Conservation (phyloP, 2,329 filamentous ascomycete species). For the Ascocoryne sarcoides region DNA sequence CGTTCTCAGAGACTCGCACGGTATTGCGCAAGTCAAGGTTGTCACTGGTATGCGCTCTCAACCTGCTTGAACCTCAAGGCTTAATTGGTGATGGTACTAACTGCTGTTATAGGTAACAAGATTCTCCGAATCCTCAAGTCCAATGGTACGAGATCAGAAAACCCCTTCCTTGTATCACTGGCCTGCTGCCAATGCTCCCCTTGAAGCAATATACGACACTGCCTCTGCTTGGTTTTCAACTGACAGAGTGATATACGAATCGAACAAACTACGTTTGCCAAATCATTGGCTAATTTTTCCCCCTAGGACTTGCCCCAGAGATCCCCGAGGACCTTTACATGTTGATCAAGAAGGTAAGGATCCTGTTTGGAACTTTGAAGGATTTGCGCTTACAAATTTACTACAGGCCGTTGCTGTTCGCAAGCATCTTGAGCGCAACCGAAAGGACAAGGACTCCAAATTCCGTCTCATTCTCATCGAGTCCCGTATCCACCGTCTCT, state of each 20-base stretch:
- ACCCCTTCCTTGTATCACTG: slow-evolving; percentile 26
- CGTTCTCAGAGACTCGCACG: slow-evolving; percentile 94
- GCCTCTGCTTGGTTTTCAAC: slow-evolving; percentile 86
- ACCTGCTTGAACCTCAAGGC: slow-evolving; percentile 6
- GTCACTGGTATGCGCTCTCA: slow-evolving; percentile 67
- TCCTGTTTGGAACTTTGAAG: not conserved
- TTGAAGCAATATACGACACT: slow-evolving; percentile 31
- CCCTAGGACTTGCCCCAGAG: slow-evolving; percentile 87
- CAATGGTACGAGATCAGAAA: slow-evolving; percentile 63
- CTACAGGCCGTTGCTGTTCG: slow-evolving; percentile 81
- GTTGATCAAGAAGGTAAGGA: slow-evolving; percentile 96
- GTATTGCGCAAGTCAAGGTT: slow-evolving; percentile 94
- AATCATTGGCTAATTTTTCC: slow-evolving; percentile 87
- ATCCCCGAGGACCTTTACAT: slow-evolving; percentile 99
- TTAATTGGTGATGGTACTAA: slow-evolving; percentile 13
- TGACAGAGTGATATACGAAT: slow-evolving; percentile 64
- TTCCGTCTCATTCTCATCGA: slow-evolving; percentile 99
- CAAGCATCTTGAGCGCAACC: slow-evolving; percentile 99
- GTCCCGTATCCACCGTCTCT: slow-evolving; percentile 99
- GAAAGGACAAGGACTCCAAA: slow-evolving; percentile 99
- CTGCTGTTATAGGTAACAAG: slow-evolving; percentile 75
- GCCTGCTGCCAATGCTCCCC: slow-evolving; percentile 26
- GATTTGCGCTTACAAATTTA: slow-evolving; percentile 13
- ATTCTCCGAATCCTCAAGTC: slow-evolving; percentile 98
- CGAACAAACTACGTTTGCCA: slow-evolving; percentile 64